Evolutionary conservation across 2,329 filamentous ascomycete genomes (phyloP).

Genomic region (Xylariaceae sp.): DNA sequence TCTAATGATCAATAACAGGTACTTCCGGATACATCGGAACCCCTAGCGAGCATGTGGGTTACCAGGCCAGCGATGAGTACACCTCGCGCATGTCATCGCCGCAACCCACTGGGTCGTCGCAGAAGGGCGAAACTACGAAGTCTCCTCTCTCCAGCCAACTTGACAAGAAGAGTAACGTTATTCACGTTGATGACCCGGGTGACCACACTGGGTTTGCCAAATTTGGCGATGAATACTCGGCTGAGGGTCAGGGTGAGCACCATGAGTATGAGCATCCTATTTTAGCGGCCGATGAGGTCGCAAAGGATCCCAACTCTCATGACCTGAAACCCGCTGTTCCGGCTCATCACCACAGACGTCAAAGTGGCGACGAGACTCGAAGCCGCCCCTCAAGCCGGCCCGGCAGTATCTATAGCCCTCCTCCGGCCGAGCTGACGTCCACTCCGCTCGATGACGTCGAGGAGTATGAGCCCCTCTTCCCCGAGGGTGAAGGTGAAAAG

Average conservation of each 20-base stretch:
- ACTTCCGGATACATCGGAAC: slow-evolving; percentile 66
- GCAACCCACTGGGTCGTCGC: slow-evolving; percentile 46
- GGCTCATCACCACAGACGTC: slow-evolving; percentile 64
- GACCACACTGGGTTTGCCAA: slow-evolving; percentile 44
- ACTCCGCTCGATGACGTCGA: slow-evolving; percentile 83
- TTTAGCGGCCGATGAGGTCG: slow-evolving; percentile 81
- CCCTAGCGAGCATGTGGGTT: slow-evolving; percentile 87
- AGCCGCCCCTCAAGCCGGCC: slow-evolving; percentile 65
- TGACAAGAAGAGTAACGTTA: slow-evolving; percentile 56
- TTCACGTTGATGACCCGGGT: slow-evolving; percentile 73
- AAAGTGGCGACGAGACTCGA: slow-evolving; percentile 55
- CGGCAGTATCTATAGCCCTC: slow-evolving; percentile 59
- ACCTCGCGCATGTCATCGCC: slow-evolving; percentile 73
- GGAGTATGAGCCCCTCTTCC: slow-evolving; percentile 93
- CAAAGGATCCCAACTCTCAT: slow-evolving; percentile 67
- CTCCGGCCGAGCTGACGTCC: slow-evolving; percentile 53
- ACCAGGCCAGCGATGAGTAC: slow-evolving; percentile 83
- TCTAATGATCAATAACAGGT: slow-evolving; percentile 48
- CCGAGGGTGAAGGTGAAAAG: slow-evolving; percentile 61
- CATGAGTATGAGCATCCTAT: slow-evolving; percentile 73
- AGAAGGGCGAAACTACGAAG: slow-evolving; percentile 36
- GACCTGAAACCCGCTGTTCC: slow-evolving; percentile 78
- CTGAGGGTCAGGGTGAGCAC: slow-evolving; percentile 54
- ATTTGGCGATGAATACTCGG: slow-evolving; percentile 45
- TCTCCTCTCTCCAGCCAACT: slow-evolving; percentile 34